Evolutionary conservation across 2,329 filamentous ascomycete species (phyloP).

Genomic region (Biscogniauxia mediterranea): DNA sequence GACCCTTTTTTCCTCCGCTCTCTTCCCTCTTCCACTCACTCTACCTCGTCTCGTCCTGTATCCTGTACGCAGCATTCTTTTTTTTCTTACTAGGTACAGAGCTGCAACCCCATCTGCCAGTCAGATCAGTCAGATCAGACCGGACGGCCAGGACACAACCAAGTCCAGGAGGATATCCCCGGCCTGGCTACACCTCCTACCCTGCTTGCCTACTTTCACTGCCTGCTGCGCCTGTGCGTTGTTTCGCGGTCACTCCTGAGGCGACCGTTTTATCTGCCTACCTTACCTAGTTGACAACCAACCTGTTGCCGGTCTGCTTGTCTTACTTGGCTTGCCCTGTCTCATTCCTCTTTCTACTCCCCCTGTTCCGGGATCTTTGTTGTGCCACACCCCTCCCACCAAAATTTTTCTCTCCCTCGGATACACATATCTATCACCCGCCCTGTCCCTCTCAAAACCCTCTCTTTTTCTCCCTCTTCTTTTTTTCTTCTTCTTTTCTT

Average conservation of each 20-base stretch:
- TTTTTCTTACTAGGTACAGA: not conserved
- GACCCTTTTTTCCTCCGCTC: conserved; percentile 1
- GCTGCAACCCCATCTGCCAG: not conserved
- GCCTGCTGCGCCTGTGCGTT: conserved; percentile 18
- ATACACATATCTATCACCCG: conserved; percentile 32
- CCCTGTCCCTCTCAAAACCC: conserved; percentile 26
- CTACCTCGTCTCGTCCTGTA: too few species aligned
- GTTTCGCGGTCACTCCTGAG: conserved; percentile 30
- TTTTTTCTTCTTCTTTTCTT: conserved; percentile 21
- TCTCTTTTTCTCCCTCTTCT: conserved; percentile 30
- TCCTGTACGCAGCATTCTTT: not conserved
- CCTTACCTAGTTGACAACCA: conserved; percentile 15
- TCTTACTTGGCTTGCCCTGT: conserved; percentile 31
- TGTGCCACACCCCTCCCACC: conserved; percentile 6
- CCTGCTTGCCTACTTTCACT: conserved; percentile 12
- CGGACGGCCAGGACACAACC: not conserved
- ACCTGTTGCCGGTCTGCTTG: conserved; percentile 22
- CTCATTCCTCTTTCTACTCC: conserved; percentile 28
- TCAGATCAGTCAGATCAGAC: conserved; percentile 1
- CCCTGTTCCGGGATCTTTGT: conserved; percentile 26
- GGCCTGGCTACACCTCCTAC: conserved; percentile 18
- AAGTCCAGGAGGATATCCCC: not conserved
- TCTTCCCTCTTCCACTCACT: not conserved
- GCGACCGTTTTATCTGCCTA: conserved; percentile 25
- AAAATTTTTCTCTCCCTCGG: conserved; percentile 26